Base-by-base conservation (phyloP, 495 filamentous ascomycete genomes). In the Neurospora africana region DNA sequence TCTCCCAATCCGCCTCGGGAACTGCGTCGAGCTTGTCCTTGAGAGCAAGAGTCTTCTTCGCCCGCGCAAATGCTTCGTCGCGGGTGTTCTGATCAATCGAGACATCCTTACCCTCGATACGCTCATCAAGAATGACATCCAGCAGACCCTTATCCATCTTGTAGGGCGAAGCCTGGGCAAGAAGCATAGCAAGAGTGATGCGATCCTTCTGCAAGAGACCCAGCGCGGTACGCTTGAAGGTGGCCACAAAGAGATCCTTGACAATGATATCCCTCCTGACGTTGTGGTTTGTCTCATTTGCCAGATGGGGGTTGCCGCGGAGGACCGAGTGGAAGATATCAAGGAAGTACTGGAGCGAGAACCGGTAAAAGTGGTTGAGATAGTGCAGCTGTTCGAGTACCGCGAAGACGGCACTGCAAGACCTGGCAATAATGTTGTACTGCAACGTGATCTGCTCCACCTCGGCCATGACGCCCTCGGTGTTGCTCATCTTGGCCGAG, bases 311-410 rank as follows among this genome's bases (percentile, higher is more conserved):
- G 81, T 95, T 95, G 70, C 88, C 86, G 76, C 91, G 91, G 23
- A 99, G 87, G 41, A 99, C 95, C 1, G 92, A 90, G 78, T 96
- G 89, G 87, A 99, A 98, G 75, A 99, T 99, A 77, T 97, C 93
- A 19, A 95, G 87, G 81, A 99, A 99, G 82, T 95, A 99, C 83
- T 97, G 94, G 68, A 99, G 86, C 27, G 96, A 98, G 86, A 99
- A 98, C 76, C 98, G 95, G 80, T 99, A 99, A 84, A 98, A 98
- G 84, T 98, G 96, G 79, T 99, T 97, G 79, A 99, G 89, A 77
- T 97, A 95, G 79, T 97, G 94, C 65, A 99, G 90, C 80, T 98
- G 95, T 82, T 98, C 96, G 68, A 99, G 86, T 35, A 98, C 92
- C 23, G 95, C 93, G 82, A 98, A 98, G 33, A 98, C 94, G 68